phyloP scores from a whole-genome alignment of 257 asterid genomes.

The Solanum gandarillasii region DNA sequence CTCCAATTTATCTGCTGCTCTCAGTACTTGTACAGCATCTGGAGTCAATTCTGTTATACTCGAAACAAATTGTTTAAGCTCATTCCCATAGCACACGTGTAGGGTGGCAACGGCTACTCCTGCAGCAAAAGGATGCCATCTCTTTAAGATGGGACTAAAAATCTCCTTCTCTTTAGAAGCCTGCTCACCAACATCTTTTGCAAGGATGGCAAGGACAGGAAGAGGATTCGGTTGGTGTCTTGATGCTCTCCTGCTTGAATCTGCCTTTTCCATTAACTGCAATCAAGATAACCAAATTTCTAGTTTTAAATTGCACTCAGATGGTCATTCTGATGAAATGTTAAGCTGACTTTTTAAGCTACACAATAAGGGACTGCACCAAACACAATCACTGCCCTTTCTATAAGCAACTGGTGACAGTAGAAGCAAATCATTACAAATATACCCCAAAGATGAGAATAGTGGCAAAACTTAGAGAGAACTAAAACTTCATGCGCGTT shows the following conservation, averaged over 20 bases:
- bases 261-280: constrained; percentile 95
- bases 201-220: constrained; percentile 88
- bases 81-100: constrained; percentile 88
- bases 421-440: background rate
- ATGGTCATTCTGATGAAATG: background rate
- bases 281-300: constrained; percentile 3
- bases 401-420: background rate
- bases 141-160: constrained; percentile 85
- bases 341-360: background rate
- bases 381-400: background rate
- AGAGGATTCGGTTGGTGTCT: constrained; percentile 83
- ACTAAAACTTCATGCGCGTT: background rate
- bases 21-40: constrained; percentile 83
- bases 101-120: constrained; percentile 98
- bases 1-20: constrained; percentile 97
- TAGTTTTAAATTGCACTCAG: background rate
- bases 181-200: constrained; percentile 88
- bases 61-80: constrained; percentile 80
- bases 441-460: background rate
- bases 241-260: constrained; percentile 89
- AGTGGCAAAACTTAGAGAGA: background rate
- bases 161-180: constrained; percentile 65
- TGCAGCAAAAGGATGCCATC: constrained; percentile 97
- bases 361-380: background rate
- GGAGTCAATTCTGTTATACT: constrained; percentile 89